Conservation (phyloP, 805 yeast genomes). For the Priceomyces fermenticarens region DNA sequence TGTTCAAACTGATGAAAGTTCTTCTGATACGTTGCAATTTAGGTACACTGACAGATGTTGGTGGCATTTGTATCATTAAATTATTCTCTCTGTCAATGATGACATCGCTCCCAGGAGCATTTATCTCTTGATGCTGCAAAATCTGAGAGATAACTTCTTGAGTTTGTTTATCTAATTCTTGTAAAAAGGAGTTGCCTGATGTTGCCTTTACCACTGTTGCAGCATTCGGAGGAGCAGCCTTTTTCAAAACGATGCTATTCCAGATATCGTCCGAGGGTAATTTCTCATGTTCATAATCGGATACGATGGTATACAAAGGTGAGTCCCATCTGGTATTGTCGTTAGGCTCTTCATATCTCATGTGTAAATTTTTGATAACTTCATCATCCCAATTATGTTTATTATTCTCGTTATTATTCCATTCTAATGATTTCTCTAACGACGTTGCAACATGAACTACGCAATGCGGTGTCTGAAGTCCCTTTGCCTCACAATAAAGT, state of each 20-base stretch:
- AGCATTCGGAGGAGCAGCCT: constrained; percentile 73
- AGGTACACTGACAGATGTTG: constrained; percentile 59
- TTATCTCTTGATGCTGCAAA: constrained; percentile 58
- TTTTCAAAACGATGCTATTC: constrained; percentile 56
- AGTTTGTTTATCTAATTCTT: constrained; percentile 72
- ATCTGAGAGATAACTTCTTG: constrained; percentile 60
- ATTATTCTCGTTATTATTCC: constrained; percentile 46
- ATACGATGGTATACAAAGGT: constrained; percentile 73
- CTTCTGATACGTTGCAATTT: constrained; percentile 82
- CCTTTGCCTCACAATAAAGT: constrained; percentile 89
- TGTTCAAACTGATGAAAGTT: constrained; percentile 76
- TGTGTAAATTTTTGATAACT: constrained; percentile 62
- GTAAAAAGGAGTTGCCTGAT: constrained; percentile 68
- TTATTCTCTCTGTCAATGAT: constrained; percentile 43
- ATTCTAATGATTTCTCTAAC: constrained; percentile 53
- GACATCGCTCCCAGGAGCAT: constrained; percentile 47
- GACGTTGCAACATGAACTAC: constrained; percentile 79
- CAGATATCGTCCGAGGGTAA: constrained; percentile 68
- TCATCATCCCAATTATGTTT: constrained; percentile 60
- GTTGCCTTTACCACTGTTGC: constrained; percentile 85
- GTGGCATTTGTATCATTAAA: constrained; percentile 60
- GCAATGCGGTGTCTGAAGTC: constrained; percentile 75
- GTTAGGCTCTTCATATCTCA: constrained; percentile 94
- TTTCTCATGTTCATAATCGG: constrained; percentile 44
- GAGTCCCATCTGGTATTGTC: constrained; percentile 88